Evolutionary conservation across 2,329 filamentous ascomycete genomes (phyloP), one percentile per base, ranked within the genome.

Genomic region (Proliferodiscus dingleyae): DNA sequence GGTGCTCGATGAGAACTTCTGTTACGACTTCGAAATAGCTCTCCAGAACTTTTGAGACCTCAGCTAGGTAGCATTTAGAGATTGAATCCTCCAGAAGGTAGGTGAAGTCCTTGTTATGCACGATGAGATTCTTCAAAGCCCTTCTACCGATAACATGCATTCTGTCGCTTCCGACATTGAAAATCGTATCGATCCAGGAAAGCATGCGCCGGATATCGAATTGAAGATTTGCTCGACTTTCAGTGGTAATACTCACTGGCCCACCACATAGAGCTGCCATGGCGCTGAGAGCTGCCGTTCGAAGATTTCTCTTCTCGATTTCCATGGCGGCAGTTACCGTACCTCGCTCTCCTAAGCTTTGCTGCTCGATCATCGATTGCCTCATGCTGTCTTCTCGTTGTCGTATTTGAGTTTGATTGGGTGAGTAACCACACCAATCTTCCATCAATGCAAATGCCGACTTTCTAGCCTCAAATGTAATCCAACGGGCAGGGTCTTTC

Each of bases 341-440:
- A 4, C 85, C 83, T 54, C 87, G 79, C 61, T 90, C 89, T 10
- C 83, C 81, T 15, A 83, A 67, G 46, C 74, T 71, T 49, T 93
- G 87, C 45, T 89, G 85, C 42, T 91, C 82, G 28, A 95, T 82
- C 54, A 93, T 75, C 2, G 87, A 88, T 56, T 90, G 86, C 34
- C 88, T 78, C 84, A 96, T 94, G 28, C 80, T 85, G 51, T 95
- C 86, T 66, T 96, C 90, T 50, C 89, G 78, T 47, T 84, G 82
- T 4, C 83, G 80, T 32, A 95, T 87, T 53, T 94, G 87, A 11
- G 71, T 74, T 62, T 94, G 89, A 53, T 96, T 95, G 0, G 90
- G 89, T 6, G 90, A 95, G 64, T 94, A 96, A 2, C 93, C 93
- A 63, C 93, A 98, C 94, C 94, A 98, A 54, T 97, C 91, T 66